Evolutionary conservation across 176 grass and related monocot genomes (phyloP).

Genomic region (Juncus effusus): DNA sequence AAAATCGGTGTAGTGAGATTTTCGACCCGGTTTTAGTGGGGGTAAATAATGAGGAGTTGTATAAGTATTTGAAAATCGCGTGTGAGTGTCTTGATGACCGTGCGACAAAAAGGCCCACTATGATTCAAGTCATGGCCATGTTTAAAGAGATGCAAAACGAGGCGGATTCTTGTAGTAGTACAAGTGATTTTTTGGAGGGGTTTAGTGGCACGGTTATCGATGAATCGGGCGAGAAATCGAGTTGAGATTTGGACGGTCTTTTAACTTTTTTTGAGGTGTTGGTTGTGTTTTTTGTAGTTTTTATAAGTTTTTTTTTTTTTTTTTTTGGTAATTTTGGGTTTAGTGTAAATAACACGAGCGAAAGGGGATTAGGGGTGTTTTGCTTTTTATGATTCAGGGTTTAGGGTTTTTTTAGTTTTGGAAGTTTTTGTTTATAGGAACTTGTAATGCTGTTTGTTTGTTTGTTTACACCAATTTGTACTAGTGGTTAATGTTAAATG

Average conservation of each 20-base stretch:
- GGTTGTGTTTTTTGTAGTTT: slow-evolving; percentile 4
- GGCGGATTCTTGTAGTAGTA: slow-evolving; percentile 29
- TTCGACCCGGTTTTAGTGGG: slow-evolving; percentile 55
- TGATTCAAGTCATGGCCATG: slow-evolving; percentile 99
- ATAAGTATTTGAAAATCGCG: slow-evolving; percentile 79
- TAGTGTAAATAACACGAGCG: slow-evolving; percentile 21
- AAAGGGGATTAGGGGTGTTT: slow-evolving; percentile 2
- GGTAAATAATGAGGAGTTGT: slow-evolving; percentile 44
- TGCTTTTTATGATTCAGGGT: neutral
- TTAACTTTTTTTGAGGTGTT: slow-evolving; percentile 33
- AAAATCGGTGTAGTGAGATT: slow-evolving; percentile 58
- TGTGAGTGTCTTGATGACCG: slow-evolving; percentile 79
- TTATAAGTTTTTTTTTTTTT: slow-evolving; percentile 7
- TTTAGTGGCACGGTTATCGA: slow-evolving; percentile 53
- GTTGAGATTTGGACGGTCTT: slow-evolving; percentile 30
- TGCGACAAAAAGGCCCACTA: slow-evolving; percentile 61
- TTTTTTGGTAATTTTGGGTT: slow-evolving; percentile 18
- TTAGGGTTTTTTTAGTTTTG: slow-evolving; percentile 10
- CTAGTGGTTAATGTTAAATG: slow-evolving; percentile 12
- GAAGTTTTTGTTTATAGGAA: slow-evolving; percentile 14
- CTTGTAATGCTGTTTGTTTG: no score
- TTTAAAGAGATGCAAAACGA: slow-evolving; percentile 87
- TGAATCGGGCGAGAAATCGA: slow-evolving; percentile 56
- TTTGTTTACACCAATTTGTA: slow-evolving; percentile 22
- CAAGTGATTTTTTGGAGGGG: slow-evolving; percentile 61